Conservation (phyloP, 257 asterid species). For the Capsicum rhomboideum region DNA sequence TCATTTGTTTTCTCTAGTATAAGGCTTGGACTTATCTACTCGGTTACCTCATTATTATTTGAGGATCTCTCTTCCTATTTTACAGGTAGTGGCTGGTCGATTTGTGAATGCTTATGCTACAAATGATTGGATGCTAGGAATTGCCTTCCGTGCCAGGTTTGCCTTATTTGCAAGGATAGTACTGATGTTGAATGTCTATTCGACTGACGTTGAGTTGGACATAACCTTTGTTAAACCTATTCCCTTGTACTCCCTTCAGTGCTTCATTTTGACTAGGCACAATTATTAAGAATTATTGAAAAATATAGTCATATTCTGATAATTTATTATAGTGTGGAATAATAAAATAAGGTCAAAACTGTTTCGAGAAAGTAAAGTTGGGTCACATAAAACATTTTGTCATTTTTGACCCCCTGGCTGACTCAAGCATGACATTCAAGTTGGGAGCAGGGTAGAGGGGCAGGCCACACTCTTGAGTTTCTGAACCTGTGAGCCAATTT, state of each 20-base stretch:
- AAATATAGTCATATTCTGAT: background rate
- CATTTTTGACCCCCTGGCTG: background rate
- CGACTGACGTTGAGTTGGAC: background rate
- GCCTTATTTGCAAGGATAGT: background rate
- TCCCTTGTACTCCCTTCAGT: background rate
- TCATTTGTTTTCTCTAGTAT: background rate
- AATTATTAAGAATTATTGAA: background rate
- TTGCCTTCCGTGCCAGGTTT: constrained; percentile 92
- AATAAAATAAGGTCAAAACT: background rate
- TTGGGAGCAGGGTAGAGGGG: background rate
- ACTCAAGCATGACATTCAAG: background rate
- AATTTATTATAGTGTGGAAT: background rate
- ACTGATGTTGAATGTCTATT: background rate
- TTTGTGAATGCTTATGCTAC: constrained; percentile 78
- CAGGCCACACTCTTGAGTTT: background rate
- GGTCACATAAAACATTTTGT: background rate
- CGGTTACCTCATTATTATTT: constrained; percentile 5
- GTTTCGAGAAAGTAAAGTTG: background rate
- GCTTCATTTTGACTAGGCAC: background rate
- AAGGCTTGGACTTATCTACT: background rate
- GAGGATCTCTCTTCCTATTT: constrained; percentile 7
- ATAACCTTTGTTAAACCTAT: background rate
- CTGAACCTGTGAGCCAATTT: background rate
- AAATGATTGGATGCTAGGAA: constrained; percentile 94
- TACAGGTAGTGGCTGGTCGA: constrained; percentile 92